Conservation (phyloP, 1,284 basidiomycete species). For the Marasmius sp. region DNA sequence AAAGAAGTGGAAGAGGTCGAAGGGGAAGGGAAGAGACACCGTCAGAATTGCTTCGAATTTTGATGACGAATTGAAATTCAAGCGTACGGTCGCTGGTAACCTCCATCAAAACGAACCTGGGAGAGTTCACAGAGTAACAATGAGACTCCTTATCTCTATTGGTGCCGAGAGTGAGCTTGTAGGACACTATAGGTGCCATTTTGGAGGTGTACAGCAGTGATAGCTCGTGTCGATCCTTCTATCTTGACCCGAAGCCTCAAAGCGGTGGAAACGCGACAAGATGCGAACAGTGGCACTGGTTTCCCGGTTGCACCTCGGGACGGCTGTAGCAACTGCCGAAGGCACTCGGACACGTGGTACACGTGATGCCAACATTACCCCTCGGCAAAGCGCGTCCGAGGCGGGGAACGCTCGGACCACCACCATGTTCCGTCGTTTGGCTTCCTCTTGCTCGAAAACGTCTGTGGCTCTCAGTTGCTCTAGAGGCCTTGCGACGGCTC, state of each 20-base stretch:
- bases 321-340: neutral
- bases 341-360: neutral
- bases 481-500: constrained; percentile 17
- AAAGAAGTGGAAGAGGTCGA: constrained; percentile 18
- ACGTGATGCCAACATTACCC: neutral
- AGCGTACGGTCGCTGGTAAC: neutral
- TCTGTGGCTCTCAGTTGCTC: neutral
- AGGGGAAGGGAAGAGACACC: constrained; percentile 9
- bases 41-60: neutral
- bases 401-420: neutral
- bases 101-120: no score
- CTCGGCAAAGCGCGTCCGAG: neutral
- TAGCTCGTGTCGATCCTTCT: neutral
- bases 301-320: no score
- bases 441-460: neutral
- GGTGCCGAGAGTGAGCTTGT: no score
- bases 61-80: no score
- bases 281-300: no score
- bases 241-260: no score
- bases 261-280: no score
- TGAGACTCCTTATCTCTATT: no score
- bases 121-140: no score
- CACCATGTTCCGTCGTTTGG: constrained; percentile 8
- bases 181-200: no score
- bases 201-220: neutral